Evolutionary conservation across 805 yeast genomes (phyloP).

Genomic region (Yarrowia deformans): DNA sequence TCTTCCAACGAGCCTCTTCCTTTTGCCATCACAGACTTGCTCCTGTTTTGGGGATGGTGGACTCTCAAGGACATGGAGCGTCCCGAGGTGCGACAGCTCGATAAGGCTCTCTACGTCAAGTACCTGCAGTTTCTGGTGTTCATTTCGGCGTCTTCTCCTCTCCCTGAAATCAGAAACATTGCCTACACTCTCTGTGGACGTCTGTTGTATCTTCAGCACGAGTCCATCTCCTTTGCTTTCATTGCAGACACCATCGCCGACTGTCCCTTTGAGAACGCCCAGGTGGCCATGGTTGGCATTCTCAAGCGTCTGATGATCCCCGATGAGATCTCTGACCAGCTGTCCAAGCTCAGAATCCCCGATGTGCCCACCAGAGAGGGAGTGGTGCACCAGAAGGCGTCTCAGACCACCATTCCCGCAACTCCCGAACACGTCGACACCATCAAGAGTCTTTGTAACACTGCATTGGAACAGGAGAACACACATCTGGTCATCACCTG

Average conservation of each 20-base stretch:
- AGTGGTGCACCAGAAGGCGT: background rate
- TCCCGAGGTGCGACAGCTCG: conserved; percentile 48
- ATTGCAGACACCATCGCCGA: conserved; percentile 66
- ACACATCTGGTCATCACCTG: conserved; percentile 27
- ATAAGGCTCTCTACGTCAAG: conserved; percentile 49
- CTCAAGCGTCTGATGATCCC: conserved; percentile 55
- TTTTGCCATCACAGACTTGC: conserved; percentile 50
- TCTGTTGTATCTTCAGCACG: conserved; percentile 65
- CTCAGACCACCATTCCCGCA: conserved; percentile 4
- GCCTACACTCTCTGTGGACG: conserved; percentile 69
- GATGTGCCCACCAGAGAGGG: conserved; percentile 27
- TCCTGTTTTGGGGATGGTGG: conserved; percentile 51
- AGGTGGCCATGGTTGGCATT: conserved; percentile 67
- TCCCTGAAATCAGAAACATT: conserved; percentile 54
- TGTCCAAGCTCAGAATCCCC: conserved; percentile 18
- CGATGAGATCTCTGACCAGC: conserved; percentile 29
- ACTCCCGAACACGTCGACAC: conserved; percentile 6
- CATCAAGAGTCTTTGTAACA: conserved; percentile 12
- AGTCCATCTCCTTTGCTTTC: conserved; percentile 64
- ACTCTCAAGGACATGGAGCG: conserved; percentile 44
- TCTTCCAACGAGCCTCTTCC: conserved; percentile 45
- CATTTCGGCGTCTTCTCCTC: conserved; percentile 51
- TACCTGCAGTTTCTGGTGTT: conserved; percentile 56
- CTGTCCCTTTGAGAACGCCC: conserved; percentile 70
- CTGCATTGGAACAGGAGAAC: conserved; percentile 7